Conservation (phyloP, 495 filamentous ascomycete species). For the Staphylotrichum longicolle region DNA sequence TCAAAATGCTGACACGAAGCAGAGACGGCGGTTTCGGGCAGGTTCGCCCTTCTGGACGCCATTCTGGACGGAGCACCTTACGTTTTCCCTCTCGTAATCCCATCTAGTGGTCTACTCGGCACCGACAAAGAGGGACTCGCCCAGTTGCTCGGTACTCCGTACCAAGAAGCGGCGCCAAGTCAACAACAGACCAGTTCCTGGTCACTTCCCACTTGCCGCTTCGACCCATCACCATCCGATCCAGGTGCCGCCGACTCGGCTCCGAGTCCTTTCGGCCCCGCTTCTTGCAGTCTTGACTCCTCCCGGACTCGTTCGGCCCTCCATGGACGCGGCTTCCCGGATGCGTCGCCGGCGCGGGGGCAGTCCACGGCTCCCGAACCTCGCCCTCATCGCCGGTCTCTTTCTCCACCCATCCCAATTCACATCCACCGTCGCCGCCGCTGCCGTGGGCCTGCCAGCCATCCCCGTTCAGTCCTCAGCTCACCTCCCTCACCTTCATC, state of each 20-base stretch:
- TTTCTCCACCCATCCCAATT: background rate
- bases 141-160: background rate
- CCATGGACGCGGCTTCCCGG: slow-evolving; percentile 1
- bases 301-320: too few species aligned
- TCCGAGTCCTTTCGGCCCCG: too few species aligned
- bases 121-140: background rate
- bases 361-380: background rate
- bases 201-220: too few species aligned
- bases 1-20: slow-evolving; percentile 1
- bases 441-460: background rate
- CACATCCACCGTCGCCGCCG: background rate
- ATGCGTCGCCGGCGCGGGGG: background rate
- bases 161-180: too few species aligned
- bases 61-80: background rate
- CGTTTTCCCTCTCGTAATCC: background rate
- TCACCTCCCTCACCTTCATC: background rate
- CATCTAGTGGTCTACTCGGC: background rate
- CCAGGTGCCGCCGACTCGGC: too few species aligned
- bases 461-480: background rate
- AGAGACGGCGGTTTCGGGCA: background rate
- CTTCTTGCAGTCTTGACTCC: too few species aligned
- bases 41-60: background rate
- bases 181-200: too few species aligned
- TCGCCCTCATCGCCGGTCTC: slow-evolving; percentile 11
- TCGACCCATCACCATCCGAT: too few species aligned